A percentile compares a stretch with the other conserved stretches of the same genome.
phyloP scores from a whole-genome alignment of 768 basidiomycete genomes.

The Boletus vinaceobasis region DNA sequence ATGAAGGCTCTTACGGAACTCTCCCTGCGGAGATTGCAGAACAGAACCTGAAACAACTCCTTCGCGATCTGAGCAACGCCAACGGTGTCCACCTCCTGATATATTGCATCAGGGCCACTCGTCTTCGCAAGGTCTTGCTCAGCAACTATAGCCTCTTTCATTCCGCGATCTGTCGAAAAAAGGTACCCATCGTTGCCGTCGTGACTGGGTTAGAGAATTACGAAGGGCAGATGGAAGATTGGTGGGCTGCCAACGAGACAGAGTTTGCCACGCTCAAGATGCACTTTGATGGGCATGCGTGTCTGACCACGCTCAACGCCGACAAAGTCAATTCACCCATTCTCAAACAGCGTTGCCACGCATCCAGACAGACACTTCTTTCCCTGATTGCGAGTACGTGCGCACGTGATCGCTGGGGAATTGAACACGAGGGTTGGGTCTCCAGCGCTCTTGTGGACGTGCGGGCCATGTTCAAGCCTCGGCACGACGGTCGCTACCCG shows the following conservation, averaged over 20 bases:
- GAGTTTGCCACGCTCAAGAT: slow-evolving; percentile 30
- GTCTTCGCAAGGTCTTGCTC: slow-evolving; percentile 25
- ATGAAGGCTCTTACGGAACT: slow-evolving; percentile 33
- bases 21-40: slow-evolving; percentile 31
- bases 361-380: slow-evolving; percentile 22
- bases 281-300: slow-evolving; percentile 36
- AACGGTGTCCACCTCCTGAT: slow-evolving; percentile 30
- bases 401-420: slow-evolving; percentile 24
- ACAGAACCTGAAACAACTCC: slow-evolving; percentile 21
- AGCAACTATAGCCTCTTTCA: slow-evolving; percentile 39
- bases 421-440: slow-evolving; percentile 20
- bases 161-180: slow-evolving; percentile 33
- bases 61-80: slow-evolving; percentile 24
- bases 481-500: slow-evolving; percentile 2
- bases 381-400: slow-evolving; percentile 18
- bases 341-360: slow-evolving; percentile 27
- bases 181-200: slow-evolving; percentile 36
- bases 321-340: slow-evolving; percentile 29
- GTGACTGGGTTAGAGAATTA: slow-evolving; percentile 39
- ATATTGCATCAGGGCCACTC: slow-evolving; percentile 33
- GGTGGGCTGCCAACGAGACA: slow-evolving; percentile 33
- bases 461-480: slow-evolving; percentile 21
- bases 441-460: slow-evolving; percentile 21
- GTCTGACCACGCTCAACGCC: slow-evolving; percentile 36
- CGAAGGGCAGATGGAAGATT: slow-evolving; percentile 25